phyloP scores from a whole-genome alignment of 768 basidiomycete species.

The Rubroboletus satanas region DNA sequence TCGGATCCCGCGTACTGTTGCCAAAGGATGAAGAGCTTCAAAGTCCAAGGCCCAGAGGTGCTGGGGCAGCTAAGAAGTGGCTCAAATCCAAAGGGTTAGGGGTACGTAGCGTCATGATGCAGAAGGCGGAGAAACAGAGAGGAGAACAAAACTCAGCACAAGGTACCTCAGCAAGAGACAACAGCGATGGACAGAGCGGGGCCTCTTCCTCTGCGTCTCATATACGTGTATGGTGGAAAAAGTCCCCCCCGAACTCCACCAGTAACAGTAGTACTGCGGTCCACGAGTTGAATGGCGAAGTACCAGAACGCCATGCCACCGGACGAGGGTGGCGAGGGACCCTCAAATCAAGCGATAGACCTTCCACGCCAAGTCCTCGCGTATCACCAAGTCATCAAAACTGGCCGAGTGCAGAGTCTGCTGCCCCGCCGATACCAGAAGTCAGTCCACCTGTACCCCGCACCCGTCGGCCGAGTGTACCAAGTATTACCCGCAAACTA shows the following conservation, averaged over 20 bases:
- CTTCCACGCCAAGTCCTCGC: constrained; percentile 22
- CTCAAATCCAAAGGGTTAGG: constrained; percentile 29
- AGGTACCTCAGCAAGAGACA: not conserved
- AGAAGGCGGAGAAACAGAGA: constrained; percentile 22
- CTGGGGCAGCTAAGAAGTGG: constrained; percentile 23
- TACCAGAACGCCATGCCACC: not conserved
- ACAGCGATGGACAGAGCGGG: constrained; percentile 3
- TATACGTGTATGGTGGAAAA: constrained; percentile 32
- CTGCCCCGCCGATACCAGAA: constrained; percentile 5
- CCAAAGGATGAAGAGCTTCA: constrained; percentile 27
- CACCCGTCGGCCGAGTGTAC: constrained; percentile 25
- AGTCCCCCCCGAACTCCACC: constrained; percentile 13
- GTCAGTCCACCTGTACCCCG: constrained; percentile 3
- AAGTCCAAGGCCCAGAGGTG: constrained; percentile 10
- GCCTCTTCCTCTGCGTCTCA: constrained; percentile 13
- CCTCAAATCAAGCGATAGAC: constrained; percentile 4
- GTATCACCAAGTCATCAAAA: constrained; percentile 16
- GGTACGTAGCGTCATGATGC: constrained; percentile 22
- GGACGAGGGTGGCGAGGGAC: constrained; percentile 12
- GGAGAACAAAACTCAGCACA: constrained; percentile 12
- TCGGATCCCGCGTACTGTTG: constrained; percentile 46
- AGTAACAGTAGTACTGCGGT: constrained; percentile 8
- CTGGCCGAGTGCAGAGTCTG: constrained; percentile 24
- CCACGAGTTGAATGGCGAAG: constrained; percentile 10
- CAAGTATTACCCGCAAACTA: constrained; percentile 31